These are phyloP conservation scores for Acorus gramineus DNA, from an alignment of 106 monocot species.

Conservation along the genomic window DNA sequence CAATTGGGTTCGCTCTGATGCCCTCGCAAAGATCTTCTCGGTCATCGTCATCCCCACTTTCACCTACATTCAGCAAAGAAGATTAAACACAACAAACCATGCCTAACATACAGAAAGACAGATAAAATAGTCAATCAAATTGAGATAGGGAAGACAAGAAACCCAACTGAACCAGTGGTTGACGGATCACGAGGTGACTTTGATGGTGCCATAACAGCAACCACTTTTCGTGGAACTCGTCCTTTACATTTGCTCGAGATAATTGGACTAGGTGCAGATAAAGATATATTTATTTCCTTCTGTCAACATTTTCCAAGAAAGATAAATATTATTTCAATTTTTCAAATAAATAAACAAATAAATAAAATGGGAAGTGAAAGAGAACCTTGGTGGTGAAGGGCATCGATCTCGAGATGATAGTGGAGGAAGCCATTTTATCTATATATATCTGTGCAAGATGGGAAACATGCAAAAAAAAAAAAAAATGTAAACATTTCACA, in stretches of 20 bases:
- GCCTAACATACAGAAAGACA: not conserved
- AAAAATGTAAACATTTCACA: too few relatives aligned
- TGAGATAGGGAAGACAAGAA: constrained; percentile 1
- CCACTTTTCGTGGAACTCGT: constrained; percentile 16
- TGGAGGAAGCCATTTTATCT: too few relatives aligned
- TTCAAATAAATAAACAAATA: too few relatives aligned
- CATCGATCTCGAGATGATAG: too few relatives aligned
- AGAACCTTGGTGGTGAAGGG: too few relatives aligned
- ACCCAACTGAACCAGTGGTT: constrained; percentile 54
- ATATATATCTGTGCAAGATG: too few relatives aligned
- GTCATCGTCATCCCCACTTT: constrained; percentile 91
- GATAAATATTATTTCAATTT: too few relatives aligned
- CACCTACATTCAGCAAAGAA: constrained; percentile 29
- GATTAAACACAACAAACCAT: not conserved
- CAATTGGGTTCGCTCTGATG: constrained; percentile 52
- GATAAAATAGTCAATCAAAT: not conserved
- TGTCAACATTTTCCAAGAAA: not conserved
- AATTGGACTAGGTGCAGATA: constrained; percentile 9
- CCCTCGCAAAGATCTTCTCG: constrained; percentile 82
- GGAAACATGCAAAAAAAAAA: too few relatives aligned
- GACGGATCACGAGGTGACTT: constrained; percentile 33
- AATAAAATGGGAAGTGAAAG: too few relatives aligned
- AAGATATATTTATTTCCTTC: constrained; percentile 7
- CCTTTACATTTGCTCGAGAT: constrained; percentile 13
- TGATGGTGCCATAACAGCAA: constrained; percentile 55